Percentiles rank a stretch among this genome's conserved stretches.
Evolutionary conservation across 495 filamentous ascomycete genomes (phyloP).

Genomic region (Evernia prunastri): DNA sequence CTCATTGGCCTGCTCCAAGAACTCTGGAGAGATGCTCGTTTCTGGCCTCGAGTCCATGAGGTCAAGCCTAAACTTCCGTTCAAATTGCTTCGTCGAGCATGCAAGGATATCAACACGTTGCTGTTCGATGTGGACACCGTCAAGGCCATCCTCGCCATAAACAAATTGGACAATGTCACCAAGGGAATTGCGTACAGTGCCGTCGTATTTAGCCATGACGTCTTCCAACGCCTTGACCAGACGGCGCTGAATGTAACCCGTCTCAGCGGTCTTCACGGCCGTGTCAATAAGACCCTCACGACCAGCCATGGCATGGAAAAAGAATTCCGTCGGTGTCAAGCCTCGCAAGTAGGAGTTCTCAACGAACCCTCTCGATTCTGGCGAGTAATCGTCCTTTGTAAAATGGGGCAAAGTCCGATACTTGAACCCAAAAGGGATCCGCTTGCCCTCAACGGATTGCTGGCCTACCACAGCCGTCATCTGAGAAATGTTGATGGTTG

Average conservation of each 20-base stretch:
- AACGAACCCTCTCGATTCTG: slow-evolving; percentile 93
- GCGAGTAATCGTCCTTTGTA: slow-evolving; percentile 97
- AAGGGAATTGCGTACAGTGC: slow-evolving; percentile 92
- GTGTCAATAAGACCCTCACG: slow-evolving; percentile 99
- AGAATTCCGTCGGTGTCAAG: slow-evolving; percentile 92
- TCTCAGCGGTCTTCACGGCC: slow-evolving; percentile 98
- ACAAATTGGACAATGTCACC: slow-evolving; percentile 97
- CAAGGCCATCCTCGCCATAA: slow-evolving; percentile 95
- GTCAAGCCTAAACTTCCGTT: slow-evolving; percentile 79
- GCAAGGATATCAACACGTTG: slow-evolving; percentile 82
- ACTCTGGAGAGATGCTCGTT: slow-evolving; percentile 53
- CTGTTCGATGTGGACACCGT: slow-evolving; percentile 83
- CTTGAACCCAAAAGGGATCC: slow-evolving; percentile 99
- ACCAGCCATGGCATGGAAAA: slow-evolving; percentile 99
- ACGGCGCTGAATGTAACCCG: slow-evolving; percentile 97
- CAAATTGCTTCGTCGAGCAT: slow-evolving; percentile 65
- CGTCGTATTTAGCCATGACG: slow-evolving; percentile 95
- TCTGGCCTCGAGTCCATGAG: slow-evolving; percentile 80
- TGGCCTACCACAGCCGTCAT: slow-evolving; percentile 98
- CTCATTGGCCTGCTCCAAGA: slow-evolving; percentile 80
- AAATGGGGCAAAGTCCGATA: slow-evolving; percentile 96
- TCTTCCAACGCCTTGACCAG: slow-evolving; percentile 97
- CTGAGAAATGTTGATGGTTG: slow-evolving; percentile 97
- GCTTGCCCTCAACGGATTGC: slow-evolving; percentile 95
- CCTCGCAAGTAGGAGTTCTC: slow-evolving; percentile 98